A percentile compares a stretch with the other conserved stretches of the same genome.
Evolutionary conservation across 805 yeast genomes (phyloP).

Genomic region (Wickerhamiella parazyma): DNA sequence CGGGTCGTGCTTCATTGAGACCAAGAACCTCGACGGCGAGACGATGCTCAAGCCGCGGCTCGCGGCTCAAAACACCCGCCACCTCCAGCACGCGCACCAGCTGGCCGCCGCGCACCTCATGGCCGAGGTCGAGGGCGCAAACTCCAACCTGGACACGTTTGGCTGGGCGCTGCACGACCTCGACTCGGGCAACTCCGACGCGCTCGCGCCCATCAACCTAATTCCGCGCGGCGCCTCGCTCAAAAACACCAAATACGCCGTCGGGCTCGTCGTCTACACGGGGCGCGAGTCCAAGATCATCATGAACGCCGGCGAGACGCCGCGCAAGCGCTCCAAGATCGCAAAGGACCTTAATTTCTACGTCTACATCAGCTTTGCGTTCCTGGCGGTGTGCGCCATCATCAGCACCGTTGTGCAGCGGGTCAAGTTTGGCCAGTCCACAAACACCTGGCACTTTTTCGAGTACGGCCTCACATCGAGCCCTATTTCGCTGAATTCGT

Average conservation of each 20-base stretch:
- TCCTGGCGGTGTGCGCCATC: constrained; percentile 55
- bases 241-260: constrained; percentile 65
- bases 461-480: constrained; percentile 54
- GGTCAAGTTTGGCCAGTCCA: constrained; percentile 34
- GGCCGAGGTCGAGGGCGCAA: constrained; percentile 60
- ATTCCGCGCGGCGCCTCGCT: constrained; percentile 61
- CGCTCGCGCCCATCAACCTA: constrained; percentile 50
- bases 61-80: constrained; percentile 37
- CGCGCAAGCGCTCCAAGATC: constrained; percentile 56
- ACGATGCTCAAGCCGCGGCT: constrained; percentile 56
- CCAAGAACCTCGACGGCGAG: constrained; percentile 64
- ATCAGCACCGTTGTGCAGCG: constrained; percentile 63
- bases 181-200: constrained; percentile 31
- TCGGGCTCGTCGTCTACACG: constrained; percentile 60
- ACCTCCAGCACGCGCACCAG: constrained; percentile 42
- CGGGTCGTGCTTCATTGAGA: constrained; percentile 56
- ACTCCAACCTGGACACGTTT: constrained; percentile 46
- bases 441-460: constrained; percentile 37
- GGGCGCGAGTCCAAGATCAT: constrained; percentile 67
- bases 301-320: constrained; percentile 70
- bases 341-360: constrained; percentile 55
- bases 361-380: constrained; percentile 49
- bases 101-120: constrained; percentile 43
- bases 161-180: constrained; percentile 52
- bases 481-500: constrained; percentile 49